phyloP scores from a whole-genome alignment of 1,284 basidiomycete species.

The Sporisorium sorghi region DNA sequence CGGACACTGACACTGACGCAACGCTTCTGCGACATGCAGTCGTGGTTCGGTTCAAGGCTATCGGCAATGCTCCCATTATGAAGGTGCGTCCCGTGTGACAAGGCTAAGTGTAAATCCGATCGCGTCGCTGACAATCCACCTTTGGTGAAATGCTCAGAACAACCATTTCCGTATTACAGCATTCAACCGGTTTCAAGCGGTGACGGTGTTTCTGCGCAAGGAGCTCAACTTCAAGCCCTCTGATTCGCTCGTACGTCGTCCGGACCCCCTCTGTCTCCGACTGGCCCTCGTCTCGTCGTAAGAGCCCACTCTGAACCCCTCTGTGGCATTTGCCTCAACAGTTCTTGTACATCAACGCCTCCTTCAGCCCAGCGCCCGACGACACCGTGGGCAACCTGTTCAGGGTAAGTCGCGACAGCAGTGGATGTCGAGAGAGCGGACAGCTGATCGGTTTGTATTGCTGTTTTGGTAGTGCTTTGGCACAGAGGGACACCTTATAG shows the following conservation, averaged over 20 bases:
- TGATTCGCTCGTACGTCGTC: slow-evolving; percentile 84
- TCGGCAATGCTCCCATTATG: slow-evolving; percentile 99
- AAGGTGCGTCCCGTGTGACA: no score
- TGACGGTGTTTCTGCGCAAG: slow-evolving; percentile 90
- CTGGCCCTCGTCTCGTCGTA: no score
- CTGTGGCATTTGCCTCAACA: slow-evolving; percentile 65
- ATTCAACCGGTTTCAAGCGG: slow-evolving; percentile 92
- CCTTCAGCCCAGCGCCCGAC: slow-evolving; percentile 92
- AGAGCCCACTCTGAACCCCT: not conserved
- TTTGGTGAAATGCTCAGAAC: slow-evolving; percentile 68
- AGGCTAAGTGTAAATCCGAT: no score
- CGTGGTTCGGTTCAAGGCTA: slow-evolving; percentile 95
- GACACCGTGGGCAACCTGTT: slow-evolving; percentile 89
- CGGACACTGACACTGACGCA: not conserved
- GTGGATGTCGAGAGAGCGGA: not conserved
- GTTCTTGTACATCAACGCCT: slow-evolving; percentile 99
- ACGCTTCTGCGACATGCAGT: slow-evolving; percentile 73
- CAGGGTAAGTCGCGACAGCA: slow-evolving; percentile 55
- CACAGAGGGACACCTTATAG: slow-evolving; percentile 65
- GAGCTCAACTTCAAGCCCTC: slow-evolving; percentile 88
- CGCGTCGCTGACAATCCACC: not conserved
- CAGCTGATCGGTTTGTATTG: not conserved
- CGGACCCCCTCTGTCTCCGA: not conserved
- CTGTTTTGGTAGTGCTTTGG: slow-evolving; percentile 57
- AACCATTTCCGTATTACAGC: slow-evolving; percentile 98